A percentile compares a stretch with the other conserved stretches of the same genome.
These are phyloP conservation scores for Plasmodium malariae DNA, from an alignment of 169 alveolate species.

Conservation along the genomic window DNA sequence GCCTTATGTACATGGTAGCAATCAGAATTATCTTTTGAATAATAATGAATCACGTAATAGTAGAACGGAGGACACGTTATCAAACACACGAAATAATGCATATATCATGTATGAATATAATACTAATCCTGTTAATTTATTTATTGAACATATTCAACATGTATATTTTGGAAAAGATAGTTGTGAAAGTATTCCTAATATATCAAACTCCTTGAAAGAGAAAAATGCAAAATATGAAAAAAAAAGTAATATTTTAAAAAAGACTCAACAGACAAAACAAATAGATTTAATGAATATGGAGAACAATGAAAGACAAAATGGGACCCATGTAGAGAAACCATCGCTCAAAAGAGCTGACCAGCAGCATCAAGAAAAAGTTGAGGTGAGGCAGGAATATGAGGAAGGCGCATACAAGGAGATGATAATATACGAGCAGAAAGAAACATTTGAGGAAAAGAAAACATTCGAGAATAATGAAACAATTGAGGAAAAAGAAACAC, in stretches of 20 bases:
- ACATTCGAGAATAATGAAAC: background rate
- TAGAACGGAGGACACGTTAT: background rate
- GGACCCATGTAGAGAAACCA: background rate
- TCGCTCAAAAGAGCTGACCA: no score
- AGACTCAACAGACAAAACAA: background rate
- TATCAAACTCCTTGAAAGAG: background rate
- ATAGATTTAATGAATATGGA: background rate
- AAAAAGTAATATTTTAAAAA: constrained; percentile 1
- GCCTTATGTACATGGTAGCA: no score
- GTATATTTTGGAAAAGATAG: constrained; percentile 36
- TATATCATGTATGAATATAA: constrained; percentile 28
- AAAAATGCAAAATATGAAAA: background rate
- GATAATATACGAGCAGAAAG: background rate
- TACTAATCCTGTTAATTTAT: constrained; percentile 27
- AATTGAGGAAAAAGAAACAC: background rate
- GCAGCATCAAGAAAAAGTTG: background rate
- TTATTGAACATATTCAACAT: constrained; percentile 71
- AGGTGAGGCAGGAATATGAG: background rate
- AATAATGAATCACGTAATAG: background rate
- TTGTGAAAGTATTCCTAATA: constrained; percentile 11
- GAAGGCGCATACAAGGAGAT: background rate
- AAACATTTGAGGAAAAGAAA: background rate
- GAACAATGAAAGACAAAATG: background rate
- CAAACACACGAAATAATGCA: constrained; percentile 6
- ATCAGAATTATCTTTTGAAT: background rate